Evolutionary conservation across 2,329 filamentous ascomycete species (phyloP).

Genomic region (Cordyceps tenuipes): DNA sequence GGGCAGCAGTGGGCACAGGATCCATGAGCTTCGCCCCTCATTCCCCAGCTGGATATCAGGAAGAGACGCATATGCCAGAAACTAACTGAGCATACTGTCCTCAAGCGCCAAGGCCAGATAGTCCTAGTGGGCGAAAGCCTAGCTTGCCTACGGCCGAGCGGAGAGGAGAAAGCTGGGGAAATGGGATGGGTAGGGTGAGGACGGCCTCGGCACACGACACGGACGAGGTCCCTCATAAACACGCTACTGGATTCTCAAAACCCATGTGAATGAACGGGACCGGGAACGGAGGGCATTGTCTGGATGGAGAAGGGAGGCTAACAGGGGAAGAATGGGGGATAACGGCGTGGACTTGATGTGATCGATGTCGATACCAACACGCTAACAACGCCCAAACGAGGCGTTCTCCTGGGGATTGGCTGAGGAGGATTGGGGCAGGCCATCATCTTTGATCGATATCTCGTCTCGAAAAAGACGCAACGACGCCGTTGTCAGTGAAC

Average conservation of each 20-base stretch:
- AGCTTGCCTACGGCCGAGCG: background rate
- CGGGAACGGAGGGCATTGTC: background rate
- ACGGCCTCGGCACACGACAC: slow-evolving; percentile 4
- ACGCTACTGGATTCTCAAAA: background rate
- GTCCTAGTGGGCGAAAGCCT: background rate
- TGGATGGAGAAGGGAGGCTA: no score
- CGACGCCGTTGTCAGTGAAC: background rate
- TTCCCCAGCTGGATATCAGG: no score
- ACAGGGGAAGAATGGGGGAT: background rate
- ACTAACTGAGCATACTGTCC: background rate
- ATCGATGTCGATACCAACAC: background rate
- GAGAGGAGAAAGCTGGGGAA: background rate
- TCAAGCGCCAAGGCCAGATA: background rate
- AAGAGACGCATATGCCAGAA: no score
- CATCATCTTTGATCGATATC: background rate
- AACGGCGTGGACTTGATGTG: no score
- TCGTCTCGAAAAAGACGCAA: background rate
- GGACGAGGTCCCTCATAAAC: background rate
- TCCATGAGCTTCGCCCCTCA: no score
- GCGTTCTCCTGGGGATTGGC: background rate
- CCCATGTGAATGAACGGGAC: background rate
- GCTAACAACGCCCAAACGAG: background rate
- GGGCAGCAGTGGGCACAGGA: background rate
- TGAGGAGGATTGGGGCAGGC: background rate
- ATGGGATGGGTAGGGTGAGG: background rate